Conservation (phyloP, 805 yeast species). For the Ascoidea asiatica region DNA sequence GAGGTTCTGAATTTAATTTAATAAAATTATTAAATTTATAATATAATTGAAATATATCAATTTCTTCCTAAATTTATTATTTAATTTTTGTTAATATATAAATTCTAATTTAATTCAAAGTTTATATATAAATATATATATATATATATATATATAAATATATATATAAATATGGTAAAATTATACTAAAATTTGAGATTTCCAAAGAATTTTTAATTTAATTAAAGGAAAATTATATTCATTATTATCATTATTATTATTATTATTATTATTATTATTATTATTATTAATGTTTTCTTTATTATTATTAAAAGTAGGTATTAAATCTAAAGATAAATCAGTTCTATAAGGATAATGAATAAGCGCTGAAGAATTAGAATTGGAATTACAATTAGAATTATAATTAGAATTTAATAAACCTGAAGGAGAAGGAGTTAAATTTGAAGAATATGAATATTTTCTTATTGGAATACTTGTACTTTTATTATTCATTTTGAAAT, state of each 20-base stretch:
- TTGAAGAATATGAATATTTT: neutral
- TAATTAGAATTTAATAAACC: neutral
- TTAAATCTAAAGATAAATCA: neutral
- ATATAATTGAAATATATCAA: neutral
- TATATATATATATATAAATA: no score
- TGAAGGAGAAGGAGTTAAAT: neutral
- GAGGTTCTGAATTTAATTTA: neutral
- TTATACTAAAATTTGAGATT: neutral
- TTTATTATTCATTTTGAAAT: no score
- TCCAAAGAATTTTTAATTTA: neutral
- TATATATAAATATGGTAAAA: neutral
- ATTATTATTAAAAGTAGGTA: neutral
- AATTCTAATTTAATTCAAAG: no score
- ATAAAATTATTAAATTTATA: no score
- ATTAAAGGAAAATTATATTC: neutral
- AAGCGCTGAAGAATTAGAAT: neutral
- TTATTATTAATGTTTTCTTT: no score
- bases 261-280: no score
- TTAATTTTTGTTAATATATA: no score
- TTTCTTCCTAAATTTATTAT: neutral
- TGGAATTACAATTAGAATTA: neutral
- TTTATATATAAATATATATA: no score
- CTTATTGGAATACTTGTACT: neutral
- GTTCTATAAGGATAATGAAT: neutral
- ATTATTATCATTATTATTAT: no score